Base-by-base conservation (phyloP, 2,329 filamentous ascomycete genomes). In the Diaporthe sp. region DNA sequence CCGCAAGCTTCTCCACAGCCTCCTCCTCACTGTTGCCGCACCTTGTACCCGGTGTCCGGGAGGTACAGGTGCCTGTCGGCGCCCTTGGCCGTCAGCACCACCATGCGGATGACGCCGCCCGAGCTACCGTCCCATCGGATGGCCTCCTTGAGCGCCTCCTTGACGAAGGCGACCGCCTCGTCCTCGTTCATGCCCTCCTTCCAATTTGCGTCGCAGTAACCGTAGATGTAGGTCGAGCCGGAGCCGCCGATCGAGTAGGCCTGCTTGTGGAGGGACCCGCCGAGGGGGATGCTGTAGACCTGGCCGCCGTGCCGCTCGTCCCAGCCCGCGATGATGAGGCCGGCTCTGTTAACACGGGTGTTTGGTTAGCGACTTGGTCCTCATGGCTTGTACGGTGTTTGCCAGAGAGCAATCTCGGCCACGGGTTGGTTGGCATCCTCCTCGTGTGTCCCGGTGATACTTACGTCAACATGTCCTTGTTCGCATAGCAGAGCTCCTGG, bases 91-190 rank as follows among this genome's bases (percentile, higher is more conserved):
- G 96, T 99, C 86, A 99, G 87, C 76, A 99, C 97, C 77, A 98
- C 96, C 94, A 99, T 95, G 80, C 97, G 92, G 82, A 99, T 99
- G 76, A 99, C 97, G 87, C 97, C 97, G 79, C 97, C 97, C 4
- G 97, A 98, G 88, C 96, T 98, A 78, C 97, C 97, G 84, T 99
- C 97, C 97, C 97, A 99, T 87, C 98, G 98, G 90, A 99, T 98
- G 22, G 97, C 97, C 89, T 99, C 96, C 82, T 92, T 89, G 83
- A 99, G 88, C 44, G 97, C 93, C 65, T 92, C 94, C 88, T 98
- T 98, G 84, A 99, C 97, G 82, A 99, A 99, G 55, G 92, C 86
- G 79, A 99, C 92, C 1, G 97, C 97, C 77, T 98, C 96, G 73
- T 92, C 90, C 88, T 98, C 95, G 72, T 94, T 95, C 96, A 99